Evolutionary conservation across 495 filamentous ascomycete species (phyloP).

Genomic region (Niebla homalea): DNA sequence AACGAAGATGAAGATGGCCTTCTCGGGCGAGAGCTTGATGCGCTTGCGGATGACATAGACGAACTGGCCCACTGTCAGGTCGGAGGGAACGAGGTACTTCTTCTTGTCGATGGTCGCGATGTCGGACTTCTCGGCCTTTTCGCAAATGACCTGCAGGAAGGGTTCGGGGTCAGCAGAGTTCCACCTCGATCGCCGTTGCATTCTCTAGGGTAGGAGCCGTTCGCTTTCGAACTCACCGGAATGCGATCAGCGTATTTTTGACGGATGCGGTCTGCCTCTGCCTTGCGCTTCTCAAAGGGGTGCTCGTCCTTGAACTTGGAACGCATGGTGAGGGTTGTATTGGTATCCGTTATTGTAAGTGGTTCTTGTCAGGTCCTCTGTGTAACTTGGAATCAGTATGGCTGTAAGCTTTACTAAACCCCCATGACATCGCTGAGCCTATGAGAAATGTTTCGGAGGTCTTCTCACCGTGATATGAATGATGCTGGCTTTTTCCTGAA

Average conservation of each 20-base stretch:
- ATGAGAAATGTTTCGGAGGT: too few relatives aligned
- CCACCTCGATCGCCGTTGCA: too few relatives aligned
- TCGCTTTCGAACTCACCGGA: conserved; percentile 53
- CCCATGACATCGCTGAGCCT: too few relatives aligned
- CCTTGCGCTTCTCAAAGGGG: conserved; percentile 97
- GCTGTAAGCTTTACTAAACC: too few relatives aligned
- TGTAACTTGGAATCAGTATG: too few relatives aligned
- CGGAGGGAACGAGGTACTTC: conserved; percentile 97
- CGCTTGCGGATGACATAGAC: conserved; percentile 99
- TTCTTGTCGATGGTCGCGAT: conserved; percentile 99
- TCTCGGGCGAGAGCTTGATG: conserved; percentile 98
- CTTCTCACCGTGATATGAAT: too few relatives aligned
- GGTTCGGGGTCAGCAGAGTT: too few relatives aligned
- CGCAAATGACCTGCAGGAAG: conserved; percentile 77
- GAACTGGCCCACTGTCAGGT: conserved; percentile 98
- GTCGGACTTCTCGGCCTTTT: conserved; percentile 98
- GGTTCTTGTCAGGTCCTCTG: too few relatives aligned
- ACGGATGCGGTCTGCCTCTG: conserved; percentile 95
- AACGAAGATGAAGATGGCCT: conserved; percentile 99
- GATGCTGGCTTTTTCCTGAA: too few relatives aligned
- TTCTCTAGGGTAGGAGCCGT: neutral
- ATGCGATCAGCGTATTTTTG: conserved; percentile 99
- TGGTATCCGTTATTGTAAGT: too few relatives aligned
- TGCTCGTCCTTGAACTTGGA: conserved; percentile 99
- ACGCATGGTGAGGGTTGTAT: conserved; percentile 54